Base-by-base conservation (phyloP, 2,329 filamentous ascomycete genomes). In the Thielaviopsis populi region DNA sequence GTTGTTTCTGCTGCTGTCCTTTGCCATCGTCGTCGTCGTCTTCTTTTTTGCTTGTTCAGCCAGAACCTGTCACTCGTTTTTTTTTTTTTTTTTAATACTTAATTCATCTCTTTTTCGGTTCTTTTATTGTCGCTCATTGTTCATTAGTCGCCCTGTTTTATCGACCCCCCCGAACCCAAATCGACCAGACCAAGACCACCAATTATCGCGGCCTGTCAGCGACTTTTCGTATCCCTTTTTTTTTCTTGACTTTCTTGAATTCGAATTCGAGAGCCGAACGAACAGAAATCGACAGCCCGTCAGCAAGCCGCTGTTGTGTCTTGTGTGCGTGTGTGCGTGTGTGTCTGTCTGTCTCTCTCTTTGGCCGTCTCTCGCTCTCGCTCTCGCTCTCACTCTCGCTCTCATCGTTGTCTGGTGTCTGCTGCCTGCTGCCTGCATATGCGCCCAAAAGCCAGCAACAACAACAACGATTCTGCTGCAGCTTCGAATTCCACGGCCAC, bases 11-110 rank as follows among this genome's bases (percentile, higher is more conserved):
- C 41, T 42, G 6, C 41, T n/a, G 5, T 46, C 15, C 5, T 46
- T 46, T 15, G 15, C 10, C 15, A 15, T n/a, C 15, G 42, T n/a
- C 7, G 7, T 43, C 11, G 11, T 43, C 41, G 41, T 11, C 41
- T 6, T n/a, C 41, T n/a, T 43, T 11, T 11, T 33, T 33, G 30
- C 30, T 33, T 33, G 30, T 43, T 60, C 33, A 60, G 4, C 24
- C 41, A 61, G 41, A 48, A 41, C 86, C 66, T 40, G 43, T 56
- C 46, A 42, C 53, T 61, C 63, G 17, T 53, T 46, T 65, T 37
- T 19, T 43, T 65, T 11, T 46, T 54, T 54, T 46, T 42, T 50
- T 50, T 19, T 63, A 40, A 11, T 59, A 13, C 17, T 41, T 33
- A 13, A 17, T 46, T 30, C 13, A 41, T 56, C 24, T 27, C 10